phyloP scores from a whole-genome alignment of 2,329 filamentous ascomycete genomes.

The Claviceps sorghi region DNA sequence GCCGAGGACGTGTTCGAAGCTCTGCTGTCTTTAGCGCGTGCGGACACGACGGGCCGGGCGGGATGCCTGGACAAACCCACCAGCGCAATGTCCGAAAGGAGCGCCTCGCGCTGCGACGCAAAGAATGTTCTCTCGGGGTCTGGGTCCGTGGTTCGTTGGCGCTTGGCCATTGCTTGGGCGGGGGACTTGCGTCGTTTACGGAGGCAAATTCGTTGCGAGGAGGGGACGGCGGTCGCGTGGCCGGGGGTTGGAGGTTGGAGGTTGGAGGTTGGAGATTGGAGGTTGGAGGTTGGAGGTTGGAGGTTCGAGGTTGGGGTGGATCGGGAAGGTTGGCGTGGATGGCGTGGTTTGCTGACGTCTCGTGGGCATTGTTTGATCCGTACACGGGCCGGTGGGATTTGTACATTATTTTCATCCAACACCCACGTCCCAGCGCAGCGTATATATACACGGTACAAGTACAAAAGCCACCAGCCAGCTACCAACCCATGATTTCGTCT shows the following conservation, averaged over 20 bases:
- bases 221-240: too few species aligned
- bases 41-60: background rate
- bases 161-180: constrained; percentile 4
- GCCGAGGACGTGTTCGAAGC: constrained; percentile 78
- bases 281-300: too few species aligned
- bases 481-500: background rate
- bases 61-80: constrained; percentile 29
- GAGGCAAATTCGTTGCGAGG: too few species aligned
- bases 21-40: constrained; percentile 23
- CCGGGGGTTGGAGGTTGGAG: too few species aligned
- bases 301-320: background rate
- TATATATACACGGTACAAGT: constrained; percentile 1
- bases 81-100: constrained; percentile 59
- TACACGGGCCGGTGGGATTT: background rate
- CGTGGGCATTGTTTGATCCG: background rate
- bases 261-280: too few species aligned
- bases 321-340: background rate
- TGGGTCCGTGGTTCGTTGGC: constrained; percentile 9
- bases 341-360: background rate
- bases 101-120: constrained; percentile 57
- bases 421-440: background rate
- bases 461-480: background rate
- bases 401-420: background rate
- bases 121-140: constrained; percentile 46
- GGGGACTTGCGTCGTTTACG: too few species aligned